A percentile compares a stretch with the other conserved stretches of the same genome.
Evolutionary conservation across 2,329 filamentous ascomycete genomes (phyloP).

Genomic region (Colletotrichum eleusines): DNA sequence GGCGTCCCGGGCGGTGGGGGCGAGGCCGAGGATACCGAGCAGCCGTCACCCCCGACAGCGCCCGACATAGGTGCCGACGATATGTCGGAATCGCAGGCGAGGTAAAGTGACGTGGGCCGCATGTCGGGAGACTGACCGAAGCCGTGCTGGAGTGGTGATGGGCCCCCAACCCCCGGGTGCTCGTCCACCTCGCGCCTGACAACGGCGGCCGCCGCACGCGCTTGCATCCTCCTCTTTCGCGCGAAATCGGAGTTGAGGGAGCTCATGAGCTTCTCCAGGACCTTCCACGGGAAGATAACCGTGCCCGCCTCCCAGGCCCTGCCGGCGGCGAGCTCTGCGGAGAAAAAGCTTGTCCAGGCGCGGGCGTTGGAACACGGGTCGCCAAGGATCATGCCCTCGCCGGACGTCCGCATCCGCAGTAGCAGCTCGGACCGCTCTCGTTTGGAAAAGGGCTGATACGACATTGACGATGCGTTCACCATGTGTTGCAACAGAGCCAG

Average conservation of each 20-base stretch:
- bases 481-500: slow-evolving; percentile 34
- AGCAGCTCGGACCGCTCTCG: slow-evolving; percentile 32
- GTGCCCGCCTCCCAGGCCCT: slow-evolving; percentile 33
- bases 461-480: slow-evolving; percentile 35
- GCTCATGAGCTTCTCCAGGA: slow-evolving; percentile 37
- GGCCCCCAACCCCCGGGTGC: slow-evolving; percentile 1
- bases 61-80: background rate
- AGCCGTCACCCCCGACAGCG: slow-evolving; percentile 6
- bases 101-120: slow-evolving; percentile 13
- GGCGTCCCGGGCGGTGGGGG: slow-evolving; percentile 24
- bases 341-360: slow-evolving; percentile 38
- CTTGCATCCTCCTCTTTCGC: slow-evolving; percentile 22
- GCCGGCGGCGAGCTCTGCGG: slow-evolving; percentile 28
- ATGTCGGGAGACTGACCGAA: slow-evolving; percentile 2
- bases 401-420: slow-evolving; percentile 31
- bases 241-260: slow-evolving; percentile 33
- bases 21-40: slow-evolving; percentile 14
- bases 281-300: slow-evolving; percentile 34
- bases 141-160: background rate
- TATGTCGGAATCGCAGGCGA: background rate
- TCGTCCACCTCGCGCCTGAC: slow-evolving; percentile 28
- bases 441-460: slow-evolving; percentile 21
- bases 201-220: background rate
- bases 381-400: slow-evolving; percentile 33
- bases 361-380: slow-evolving; percentile 35